Evolutionary conservation across 164 flowering plant species (phyloP), one percentile per base, ranked within the genome.

Genomic region (Tetrastigma voinierianum): DNA sequence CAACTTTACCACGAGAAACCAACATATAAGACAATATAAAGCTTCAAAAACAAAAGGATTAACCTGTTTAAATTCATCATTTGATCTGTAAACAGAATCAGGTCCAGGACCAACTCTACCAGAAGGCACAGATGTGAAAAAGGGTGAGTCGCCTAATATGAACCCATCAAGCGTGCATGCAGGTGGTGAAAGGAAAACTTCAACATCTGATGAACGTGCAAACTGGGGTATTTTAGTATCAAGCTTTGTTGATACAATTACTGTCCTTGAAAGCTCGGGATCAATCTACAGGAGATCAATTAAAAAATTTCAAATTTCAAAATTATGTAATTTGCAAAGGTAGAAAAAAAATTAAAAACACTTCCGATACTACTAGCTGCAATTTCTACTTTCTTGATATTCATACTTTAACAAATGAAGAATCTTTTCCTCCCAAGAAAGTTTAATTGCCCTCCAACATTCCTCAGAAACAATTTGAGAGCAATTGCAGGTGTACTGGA

Each of bases 41-140:
- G 16, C 25, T 44, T 18, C 2, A 40, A 53, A 10, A 46, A 18
- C 17, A 57, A 56, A 65, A 66, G 65, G 45, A 14, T 25, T 49
- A 64, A 94, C 98, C 97, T 91, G 89, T 77, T 91, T 94, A 69
- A 94, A 91, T 70, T 88, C 96, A 46, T 91, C 95, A 76, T 94
- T 87, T 44, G 98, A 87, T 69, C 83, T 78, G 72, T 83, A 94
- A 59, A 94, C 86, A 43, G 90, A 82, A 73, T 87, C 96, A 74
- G 71, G 91, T 19, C 87, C 96, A 70, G 83, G 70, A 64, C 98
- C 98, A 73, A 95, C 98, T 81, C 98, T 87, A 81, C 98, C 98
- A 58, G 98, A 94, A 57, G 98, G 98, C 67, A 95, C 98, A 46
- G 98, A 95, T 4, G 98, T 95, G 72, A 95, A 95, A 73, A 95